Conservation (phyloP, 371 early-diverging fungal genomes). For the Apophysomyces trapeziformis region DNA sequence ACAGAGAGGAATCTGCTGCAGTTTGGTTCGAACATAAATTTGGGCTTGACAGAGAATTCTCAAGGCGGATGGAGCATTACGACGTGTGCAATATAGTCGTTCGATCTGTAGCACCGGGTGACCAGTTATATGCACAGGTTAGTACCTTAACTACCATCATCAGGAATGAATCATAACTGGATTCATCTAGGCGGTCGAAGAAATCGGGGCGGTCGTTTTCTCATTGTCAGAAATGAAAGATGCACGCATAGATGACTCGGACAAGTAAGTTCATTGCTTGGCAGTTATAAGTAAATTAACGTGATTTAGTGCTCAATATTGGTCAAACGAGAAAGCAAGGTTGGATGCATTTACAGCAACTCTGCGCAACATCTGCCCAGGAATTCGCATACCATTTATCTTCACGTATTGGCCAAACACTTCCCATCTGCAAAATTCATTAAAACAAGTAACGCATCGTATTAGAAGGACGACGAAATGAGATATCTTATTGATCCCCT, state of each 20-base stretch:
- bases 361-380: constrained; percentile 25
- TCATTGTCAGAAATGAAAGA: constrained; percentile 33
- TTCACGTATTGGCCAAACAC: constrained; percentile 40
- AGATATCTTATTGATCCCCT: too few species aligned
- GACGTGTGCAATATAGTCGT: constrained; percentile 21
- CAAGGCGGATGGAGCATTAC: constrained; percentile 15
- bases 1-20: constrained; percentile 17
- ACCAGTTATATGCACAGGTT: constrained; percentile 23
- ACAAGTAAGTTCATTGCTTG: constrained; percentile 21
- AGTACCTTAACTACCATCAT: neutral
- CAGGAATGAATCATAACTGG: neutral
- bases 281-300: neutral
- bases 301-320: constrained; percentile 25
- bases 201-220: constrained; percentile 39
- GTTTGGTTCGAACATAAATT: constrained; percentile 39
- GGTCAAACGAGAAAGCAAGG: constrained; percentile 28
- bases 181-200: constrained; percentile 17
- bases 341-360: constrained; percentile 19
- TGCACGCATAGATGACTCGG: constrained; percentile 13
- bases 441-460: constrained; percentile 26
- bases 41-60: constrained; percentile 30
- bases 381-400: constrained; percentile 28
- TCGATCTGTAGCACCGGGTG: constrained; percentile 22
- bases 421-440: neutral
- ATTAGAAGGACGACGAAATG: neutral